A percentile compares a stretch with the other conserved stretches of the same genome.
Conservation (phyloP, 2,329 filamentous ascomycete species). For the Stemphylium vesicarium region DNA sequence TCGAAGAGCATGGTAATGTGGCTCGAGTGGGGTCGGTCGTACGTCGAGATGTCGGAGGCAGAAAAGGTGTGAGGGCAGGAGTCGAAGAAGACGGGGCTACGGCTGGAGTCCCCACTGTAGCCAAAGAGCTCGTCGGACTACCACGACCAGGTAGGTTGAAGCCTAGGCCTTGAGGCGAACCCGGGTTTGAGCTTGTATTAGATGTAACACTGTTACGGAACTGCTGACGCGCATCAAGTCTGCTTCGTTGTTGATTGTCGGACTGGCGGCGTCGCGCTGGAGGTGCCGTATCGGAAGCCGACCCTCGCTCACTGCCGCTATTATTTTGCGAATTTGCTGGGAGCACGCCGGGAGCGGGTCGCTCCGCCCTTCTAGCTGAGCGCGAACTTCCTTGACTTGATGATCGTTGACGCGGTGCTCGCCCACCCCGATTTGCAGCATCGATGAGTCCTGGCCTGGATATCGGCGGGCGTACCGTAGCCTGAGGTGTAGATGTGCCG, state of each 20-base stretch:
- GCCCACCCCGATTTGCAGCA: slow-evolving; percentile 44
- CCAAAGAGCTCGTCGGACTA: slow-evolving; percentile 38
- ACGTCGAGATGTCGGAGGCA: slow-evolving; percentile 34
- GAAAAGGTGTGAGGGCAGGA: slow-evolving; percentile 20
- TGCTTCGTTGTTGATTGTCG: slow-evolving; percentile 53
- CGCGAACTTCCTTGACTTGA: slow-evolving; percentile 55
- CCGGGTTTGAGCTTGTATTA: slow-evolving; percentile 34
- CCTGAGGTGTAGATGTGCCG: slow-evolving; percentile 42
- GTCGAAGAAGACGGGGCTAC: slow-evolving; percentile 24
- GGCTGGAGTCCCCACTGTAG: slow-evolving; percentile 31
- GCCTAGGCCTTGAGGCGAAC: slow-evolving; percentile 35
- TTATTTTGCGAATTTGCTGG: slow-evolving; percentile 56
- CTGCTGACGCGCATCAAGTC: slow-evolving; percentile 47
- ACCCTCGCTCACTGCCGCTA: slow-evolving; percentile 58
- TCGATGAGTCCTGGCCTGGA: slow-evolving; percentile 56
- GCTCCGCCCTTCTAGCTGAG: slow-evolving; percentile 43
- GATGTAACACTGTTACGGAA: slow-evolving; percentile 39
- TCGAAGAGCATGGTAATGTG: slow-evolving; percentile 28
- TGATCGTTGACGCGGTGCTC: slow-evolving; percentile 52
- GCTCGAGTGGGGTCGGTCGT: slow-evolving; percentile 39
- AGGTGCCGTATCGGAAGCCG: slow-evolving; percentile 28
- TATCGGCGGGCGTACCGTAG: slow-evolving; percentile 50
- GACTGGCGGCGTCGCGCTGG: slow-evolving; percentile 47
- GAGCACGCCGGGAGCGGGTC: slow-evolving; percentile 29
- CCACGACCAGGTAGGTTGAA: slow-evolving; percentile 35